Percentiles rank a stretch among this genome's conserved stretches.
Conservation (phyloP, 169 alveolate genomes). For the Cystoisospora suis region DNA sequence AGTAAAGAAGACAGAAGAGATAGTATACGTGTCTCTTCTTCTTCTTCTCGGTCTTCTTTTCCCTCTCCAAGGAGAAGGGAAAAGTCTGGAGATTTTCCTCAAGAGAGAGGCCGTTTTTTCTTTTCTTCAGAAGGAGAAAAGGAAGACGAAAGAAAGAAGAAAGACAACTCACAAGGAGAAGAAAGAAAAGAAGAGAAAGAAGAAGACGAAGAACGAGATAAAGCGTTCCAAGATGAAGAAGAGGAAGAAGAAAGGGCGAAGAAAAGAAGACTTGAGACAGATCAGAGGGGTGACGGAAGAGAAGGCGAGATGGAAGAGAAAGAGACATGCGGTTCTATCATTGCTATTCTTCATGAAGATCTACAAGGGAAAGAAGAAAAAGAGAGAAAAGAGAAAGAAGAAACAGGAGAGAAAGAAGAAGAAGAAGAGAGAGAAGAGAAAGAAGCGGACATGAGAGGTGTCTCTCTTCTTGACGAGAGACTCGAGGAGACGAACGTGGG, state of each 20-base stretch:
- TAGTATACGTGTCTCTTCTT: too few relatives aligned
- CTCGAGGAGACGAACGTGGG: too few relatives aligned
- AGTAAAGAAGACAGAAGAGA: too few relatives aligned
- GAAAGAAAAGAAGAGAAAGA: too few relatives aligned
- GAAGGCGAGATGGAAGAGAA: background rate
- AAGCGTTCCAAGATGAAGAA: background rate
- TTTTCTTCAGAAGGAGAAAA: background rate
- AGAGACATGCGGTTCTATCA: background rate
- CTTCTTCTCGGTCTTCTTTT: background rate
- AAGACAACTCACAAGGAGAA: too few relatives aligned
- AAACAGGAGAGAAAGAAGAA: background rate
- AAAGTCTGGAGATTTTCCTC: background rate
- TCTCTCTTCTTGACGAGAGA: too few relatives aligned
- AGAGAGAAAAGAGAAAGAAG: background rate
- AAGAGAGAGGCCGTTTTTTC: background rate
- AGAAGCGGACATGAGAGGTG: too few relatives aligned
- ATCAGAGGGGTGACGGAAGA: background rate
- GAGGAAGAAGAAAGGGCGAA: background rate
- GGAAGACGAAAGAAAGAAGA: background rate
- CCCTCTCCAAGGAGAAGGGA: background rate
- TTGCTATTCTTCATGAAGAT: background rate
- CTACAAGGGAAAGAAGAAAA: background rate
- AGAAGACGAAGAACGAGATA: background rate
- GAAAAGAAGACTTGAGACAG: background rate
- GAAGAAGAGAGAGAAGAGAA: background rate